Base-by-base conservation (phyloP, 2,329 filamentous ascomycete genomes). In the Fusarium lateritium region DNA sequence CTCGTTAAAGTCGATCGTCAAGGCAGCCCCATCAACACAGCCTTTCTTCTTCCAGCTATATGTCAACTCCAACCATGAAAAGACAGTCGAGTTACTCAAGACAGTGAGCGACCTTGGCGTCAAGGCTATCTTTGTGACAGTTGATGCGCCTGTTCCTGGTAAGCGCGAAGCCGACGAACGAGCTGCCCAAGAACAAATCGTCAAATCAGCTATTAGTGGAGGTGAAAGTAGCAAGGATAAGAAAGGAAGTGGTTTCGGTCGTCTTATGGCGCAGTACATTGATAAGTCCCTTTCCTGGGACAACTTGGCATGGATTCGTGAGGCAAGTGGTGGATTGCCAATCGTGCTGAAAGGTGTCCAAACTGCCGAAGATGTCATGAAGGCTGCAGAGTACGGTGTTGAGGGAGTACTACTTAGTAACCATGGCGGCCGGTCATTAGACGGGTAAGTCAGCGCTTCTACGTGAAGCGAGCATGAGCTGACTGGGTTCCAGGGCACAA, bases 331-430 rank as follows among this genome's bases (percentile, higher is more conserved):
- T 7, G 78, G 62, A 0, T 34, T 87, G 6, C 85, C 85, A 0
- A 79, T 89, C n/a, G 83, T 88, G 43, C 65, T 88, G 46, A 89
- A 89, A 70, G 86, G 86, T 0, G 81, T 88, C 2, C 86, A 88
- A 78, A 83, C 80, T 13, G 85, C 85, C 0, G 84, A 85, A 19
- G 86, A 89, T 63, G 86, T 86, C 2, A 79, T 80, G 4, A 72
- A 80, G 15, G 86, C 87, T 0, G 80, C 83, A 28, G 75, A 83
- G 40, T 76, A 80, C 44, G 86, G 85, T 0, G 78, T 84, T 31
- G 82, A 87, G 55, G 86, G 86, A 1, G 85, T 89, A 21, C 72
- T 88, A 52, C 67, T 89, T 21, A 86, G 83, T 62, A 89, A 89
- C 60, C 87, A 89, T 53, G 87, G 87, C 13, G 87, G 87, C 1